Evolutionary conservation across 495 filamentous ascomycete genomes (phyloP).

Genomic region (Thermochaetoides thermophila): DNA sequence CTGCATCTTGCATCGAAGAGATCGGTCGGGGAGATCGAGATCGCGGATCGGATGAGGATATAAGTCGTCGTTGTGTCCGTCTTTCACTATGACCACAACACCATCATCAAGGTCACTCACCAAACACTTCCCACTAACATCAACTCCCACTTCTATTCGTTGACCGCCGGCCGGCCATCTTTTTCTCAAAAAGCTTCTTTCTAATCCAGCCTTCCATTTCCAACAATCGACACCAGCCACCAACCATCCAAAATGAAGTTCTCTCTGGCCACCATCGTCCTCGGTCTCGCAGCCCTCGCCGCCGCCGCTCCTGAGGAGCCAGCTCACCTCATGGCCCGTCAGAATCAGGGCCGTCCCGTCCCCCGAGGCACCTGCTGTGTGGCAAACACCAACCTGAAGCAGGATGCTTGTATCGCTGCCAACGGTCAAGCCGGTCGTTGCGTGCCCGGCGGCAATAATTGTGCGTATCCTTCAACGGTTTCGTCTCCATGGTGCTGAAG

Average conservation of each 20-base stretch:
- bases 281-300: slow-evolving; percentile 9
- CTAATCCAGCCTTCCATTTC: too few species aligned
- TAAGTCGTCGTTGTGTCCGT: too few species aligned
- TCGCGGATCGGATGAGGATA: too few species aligned
- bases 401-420: slow-evolving; percentile 17
- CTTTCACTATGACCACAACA: too few species aligned
- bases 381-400: slow-evolving; percentile 17
- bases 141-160: too few species aligned
- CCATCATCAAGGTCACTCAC: too few species aligned
- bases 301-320: slow-evolving; percentile 7
- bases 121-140: too few species aligned
- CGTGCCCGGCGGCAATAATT: slow-evolving; percentile 15
- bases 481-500: too few species aligned
- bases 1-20: too few species aligned
- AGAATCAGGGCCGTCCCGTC: slow-evolving; percentile 18
- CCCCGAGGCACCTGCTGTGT: slow-evolving; percentile 20
- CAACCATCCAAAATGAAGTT: slow-evolving; percentile 14
- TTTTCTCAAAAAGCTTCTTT: too few species aligned
- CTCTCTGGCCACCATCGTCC: slow-evolving; percentile 9
- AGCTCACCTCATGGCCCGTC: slow-evolving; percentile 9
- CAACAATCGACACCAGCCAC: background rate
- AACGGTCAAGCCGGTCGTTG: slow-evolving; percentile 15
- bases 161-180: too few species aligned
- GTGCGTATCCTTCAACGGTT: slow-evolving; percentile 11
- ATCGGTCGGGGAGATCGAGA: too few species aligned